Conservation (phyloP, 495 filamentous ascomycete genomes). For the Aspergillus funiculosus region DNA sequence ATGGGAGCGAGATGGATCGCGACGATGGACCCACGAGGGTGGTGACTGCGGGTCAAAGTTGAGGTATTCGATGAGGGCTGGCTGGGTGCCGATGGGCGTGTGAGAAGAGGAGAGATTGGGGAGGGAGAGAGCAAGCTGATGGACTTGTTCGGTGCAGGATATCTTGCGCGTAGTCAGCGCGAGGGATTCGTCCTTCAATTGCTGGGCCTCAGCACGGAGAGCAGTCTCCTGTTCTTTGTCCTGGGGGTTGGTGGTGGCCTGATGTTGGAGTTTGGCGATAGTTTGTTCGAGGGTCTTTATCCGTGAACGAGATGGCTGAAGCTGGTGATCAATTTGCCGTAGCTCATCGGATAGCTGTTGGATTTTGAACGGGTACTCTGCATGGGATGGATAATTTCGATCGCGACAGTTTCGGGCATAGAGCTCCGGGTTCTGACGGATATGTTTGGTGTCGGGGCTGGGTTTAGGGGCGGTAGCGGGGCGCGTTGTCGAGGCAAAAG, state of each 20-base stretch:
- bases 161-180: slow-evolving; percentile 55
- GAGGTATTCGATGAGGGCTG: slow-evolving; percentile 59
- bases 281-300: slow-evolving; percentile 41
- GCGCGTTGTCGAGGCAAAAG: slow-evolving; percentile 36
- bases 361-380: slow-evolving; percentile 62
- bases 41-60: slow-evolving; percentile 62
- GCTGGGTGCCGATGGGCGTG: slow-evolving; percentile 65
- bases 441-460: slow-evolving; percentile 75
- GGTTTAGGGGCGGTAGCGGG: slow-evolving; percentile 77
- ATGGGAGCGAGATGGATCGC: slow-evolving; percentile 57
- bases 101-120: slow-evolving; percentile 77
- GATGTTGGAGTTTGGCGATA: slow-evolving; percentile 32
- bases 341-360: slow-evolving; percentile 62
- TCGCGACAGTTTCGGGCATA: slow-evolving; percentile 77
- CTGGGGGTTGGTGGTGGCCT: slow-evolving; percentile 6
- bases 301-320: slow-evolving; percentile 32
- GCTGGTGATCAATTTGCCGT: slow-evolving; percentile 41
- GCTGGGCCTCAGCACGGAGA: slow-evolving; percentile 58
- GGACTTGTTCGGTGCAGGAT: slow-evolving; percentile 58
- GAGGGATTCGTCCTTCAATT: slow-evolving; percentile 60
- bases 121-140: slow-evolving; percentile 66
- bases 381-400: slow-evolving; percentile 71
- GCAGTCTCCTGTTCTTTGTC: slow-evolving; percentile 18
- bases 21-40: slow-evolving; percentile 39
- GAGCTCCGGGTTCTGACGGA: slow-evolving; percentile 72